These are phyloP conservation scores for Alternaria ethzedia DNA, from an alignment of 2,329 filamentous ascomycete genomes.

Conservation along the genomic window DNA sequence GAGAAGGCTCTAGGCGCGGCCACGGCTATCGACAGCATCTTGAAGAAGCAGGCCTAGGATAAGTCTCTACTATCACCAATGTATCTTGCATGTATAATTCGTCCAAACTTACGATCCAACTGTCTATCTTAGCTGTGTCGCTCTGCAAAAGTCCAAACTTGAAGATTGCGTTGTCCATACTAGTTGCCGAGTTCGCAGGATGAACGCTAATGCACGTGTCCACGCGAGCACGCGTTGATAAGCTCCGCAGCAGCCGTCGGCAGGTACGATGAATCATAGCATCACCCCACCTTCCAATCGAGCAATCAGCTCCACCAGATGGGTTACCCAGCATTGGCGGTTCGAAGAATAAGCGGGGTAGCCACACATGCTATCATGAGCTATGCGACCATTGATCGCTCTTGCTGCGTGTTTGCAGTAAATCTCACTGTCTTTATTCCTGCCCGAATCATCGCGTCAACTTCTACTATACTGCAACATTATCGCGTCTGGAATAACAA, in stretches of 20 bases:
- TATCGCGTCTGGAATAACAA: neutral
- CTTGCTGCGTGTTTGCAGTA: neutral
- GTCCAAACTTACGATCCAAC: neutral
- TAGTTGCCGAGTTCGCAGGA: neutral
- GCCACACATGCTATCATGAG: constrained; percentile 11
- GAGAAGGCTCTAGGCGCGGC: constrained; percentile 49
- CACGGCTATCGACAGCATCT: constrained; percentile 30
- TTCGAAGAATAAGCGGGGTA: constrained; percentile 19
- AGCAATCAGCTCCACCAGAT: constrained; percentile 1
- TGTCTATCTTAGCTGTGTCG: too few species aligned
- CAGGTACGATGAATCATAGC: constrained; percentile 14
- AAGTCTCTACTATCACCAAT: neutral
- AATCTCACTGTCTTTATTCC: neutral
- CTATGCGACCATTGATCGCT: neutral
- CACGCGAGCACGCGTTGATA: constrained; percentile 21
- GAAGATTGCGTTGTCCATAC: neutral
- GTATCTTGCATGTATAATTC: neutral
- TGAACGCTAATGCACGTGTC: constrained; percentile 9
- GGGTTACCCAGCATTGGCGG: neutral
- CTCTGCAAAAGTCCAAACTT: neutral
- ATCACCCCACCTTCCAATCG: constrained; percentile 18
- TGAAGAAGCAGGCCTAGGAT: neutral
- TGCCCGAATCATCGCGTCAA: too few species aligned
- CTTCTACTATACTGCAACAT: neutral
- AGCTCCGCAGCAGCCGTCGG: constrained; percentile 11